phyloP scores from a whole-genome alignment of 1,284 basidiomycete genomes.

The Cutaneotrichosporon spelunceum region DNA sequence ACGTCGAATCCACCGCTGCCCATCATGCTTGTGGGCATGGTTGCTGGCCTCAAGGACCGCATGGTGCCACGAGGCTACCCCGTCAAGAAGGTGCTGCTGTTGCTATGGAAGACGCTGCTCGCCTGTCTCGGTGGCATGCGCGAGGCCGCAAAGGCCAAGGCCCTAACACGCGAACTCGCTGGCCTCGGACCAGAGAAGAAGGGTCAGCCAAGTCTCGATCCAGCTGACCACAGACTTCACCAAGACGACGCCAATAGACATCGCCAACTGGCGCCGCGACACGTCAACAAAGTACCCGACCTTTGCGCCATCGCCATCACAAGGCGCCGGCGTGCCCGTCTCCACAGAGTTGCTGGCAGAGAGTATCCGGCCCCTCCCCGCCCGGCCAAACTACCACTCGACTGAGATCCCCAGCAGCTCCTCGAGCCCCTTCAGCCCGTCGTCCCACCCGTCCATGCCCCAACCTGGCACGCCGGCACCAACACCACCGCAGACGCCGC shows the following conservation, averaged over 20 bases:
- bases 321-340: slow-evolving; percentile 44
- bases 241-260: slow-evolving; percentile 83
- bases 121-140: slow-evolving; percentile 88
- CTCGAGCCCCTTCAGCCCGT: slow-evolving; percentile 18
- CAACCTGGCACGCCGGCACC: slow-evolving; percentile 80
- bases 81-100: slow-evolving; percentile 77
- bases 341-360: slow-evolving; percentile 69
- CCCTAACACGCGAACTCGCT: slow-evolving; percentile 75
- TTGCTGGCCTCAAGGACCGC: slow-evolving; percentile 87
- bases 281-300: slow-evolving; percentile 92
- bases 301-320: slow-evolving; percentile 62
- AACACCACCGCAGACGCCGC: slow-evolving; percentile 74
- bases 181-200: slow-evolving; percentile 65
- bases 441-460: slow-evolving; percentile 24
- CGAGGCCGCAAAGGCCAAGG: slow-evolving; percentile 80
- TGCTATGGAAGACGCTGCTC: slow-evolving; percentile 92
- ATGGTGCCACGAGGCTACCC: slow-evolving; percentile 86
- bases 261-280: slow-evolving; percentile 80
- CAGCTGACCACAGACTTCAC: slow-evolving; percentile 55
- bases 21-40: slow-evolving; percentile 83
- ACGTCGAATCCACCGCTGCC: slow-evolving; percentile 90
- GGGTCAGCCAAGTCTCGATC: slow-evolving; percentile 44
- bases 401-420: slow-evolving; percentile 37
- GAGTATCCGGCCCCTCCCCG: slow-evolving; percentile 83
- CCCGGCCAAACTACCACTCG: slow-evolving; percentile 82